These are phyloP conservation scores for Babesia divergens DNA, from an alignment of 169 alveolate species.

Conservation along the genomic window DNA sequence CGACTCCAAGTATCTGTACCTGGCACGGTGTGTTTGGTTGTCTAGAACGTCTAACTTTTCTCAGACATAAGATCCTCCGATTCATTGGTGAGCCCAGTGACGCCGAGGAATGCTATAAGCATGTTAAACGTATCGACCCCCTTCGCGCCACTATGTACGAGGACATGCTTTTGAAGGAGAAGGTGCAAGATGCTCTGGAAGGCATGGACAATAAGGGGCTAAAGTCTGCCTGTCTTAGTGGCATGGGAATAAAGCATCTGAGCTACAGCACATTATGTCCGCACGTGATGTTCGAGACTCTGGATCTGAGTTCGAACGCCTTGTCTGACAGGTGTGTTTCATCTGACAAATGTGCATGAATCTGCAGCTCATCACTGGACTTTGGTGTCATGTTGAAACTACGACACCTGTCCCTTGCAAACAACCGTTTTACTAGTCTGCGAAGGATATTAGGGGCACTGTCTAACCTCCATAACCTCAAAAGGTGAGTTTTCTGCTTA, in stretches of 20 bases:
- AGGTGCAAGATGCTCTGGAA: constrained; percentile 3
- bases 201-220: background rate
- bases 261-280: constrained; percentile 31
- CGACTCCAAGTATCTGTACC: constrained; percentile 36
- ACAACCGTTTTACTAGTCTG: constrained; percentile 14
- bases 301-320: constrained; percentile 29
- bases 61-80: constrained; percentile 34
- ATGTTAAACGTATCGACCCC: constrained; percentile 19
- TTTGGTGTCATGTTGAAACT: constrained; percentile 25
- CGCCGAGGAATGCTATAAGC: constrained; percentile 6
- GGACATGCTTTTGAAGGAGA: constrained; percentile 8
- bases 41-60: too few relatives aligned
- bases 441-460: constrained; percentile 1
- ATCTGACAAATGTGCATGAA: background rate
- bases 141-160: constrained; percentile 11
- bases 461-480: background rate
- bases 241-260: constrained; percentile 2
- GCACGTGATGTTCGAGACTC: background rate
- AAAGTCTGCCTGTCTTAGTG: constrained; percentile 17
- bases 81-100: constrained; percentile 20
- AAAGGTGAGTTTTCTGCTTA: constrained; percentile 25
- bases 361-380: constrained; percentile 20
- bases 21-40: constrained; percentile 30
- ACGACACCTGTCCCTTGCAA: constrained; percentile 6
- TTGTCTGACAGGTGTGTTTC: constrained; percentile 18